Evolutionary conservation across 225 moss, liverwort and hornwort species (phyloP), one percentile per base, ranked within the genome.

Genomic region (Pseudisothecium myosuroides): DNA sequence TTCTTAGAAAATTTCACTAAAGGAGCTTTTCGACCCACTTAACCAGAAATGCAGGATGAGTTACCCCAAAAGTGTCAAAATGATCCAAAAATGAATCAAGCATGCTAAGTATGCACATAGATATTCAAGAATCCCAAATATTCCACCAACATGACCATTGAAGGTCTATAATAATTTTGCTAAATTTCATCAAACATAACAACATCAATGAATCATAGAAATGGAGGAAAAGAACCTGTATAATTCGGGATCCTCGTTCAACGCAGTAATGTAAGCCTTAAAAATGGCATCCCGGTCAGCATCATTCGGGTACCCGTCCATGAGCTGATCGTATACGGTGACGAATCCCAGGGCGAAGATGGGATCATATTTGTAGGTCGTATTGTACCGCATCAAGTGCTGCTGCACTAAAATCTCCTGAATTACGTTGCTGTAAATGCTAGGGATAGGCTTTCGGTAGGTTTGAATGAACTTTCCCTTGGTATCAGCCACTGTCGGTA

Each of bases 401-500:
- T 98, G 97, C 86, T 98, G 97, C 84, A 98, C 98, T 77, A 97
- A 85, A 45, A 98, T 87, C 95, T 98, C 98, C 95, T 97, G 98
- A 71, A 98, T 93, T 32, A 98, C 96, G 80, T 91, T 96, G 90
- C 95, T 97, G 95, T 98, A 98, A 81, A 98, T 96, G 91, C 97
- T 98, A 80, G 98, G 98, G 67, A 98, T 94, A 34, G 98, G 98
- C 91, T 95, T 96, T 80, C 93, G 94, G 81, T 97, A 98, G 23
- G 68, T 92, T 72, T 74, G 92, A 86, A 98, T 85, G 82, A 96
- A 98, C 32, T 94, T 88, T 17, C 81, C 66, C 91, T 98, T 98
- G n/a, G 98, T 98, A 39, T 91, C 92, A 47, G 96, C 92, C 89
- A 98, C 98, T 32, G 96, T 97, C 54, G 98, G 97, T 84, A 98